These are phyloP conservation scores for Pseudohalonectria lignicola DNA, from an alignment of 2,329 filamentous ascomycete genomes.

Conservation along the genomic window DNA sequence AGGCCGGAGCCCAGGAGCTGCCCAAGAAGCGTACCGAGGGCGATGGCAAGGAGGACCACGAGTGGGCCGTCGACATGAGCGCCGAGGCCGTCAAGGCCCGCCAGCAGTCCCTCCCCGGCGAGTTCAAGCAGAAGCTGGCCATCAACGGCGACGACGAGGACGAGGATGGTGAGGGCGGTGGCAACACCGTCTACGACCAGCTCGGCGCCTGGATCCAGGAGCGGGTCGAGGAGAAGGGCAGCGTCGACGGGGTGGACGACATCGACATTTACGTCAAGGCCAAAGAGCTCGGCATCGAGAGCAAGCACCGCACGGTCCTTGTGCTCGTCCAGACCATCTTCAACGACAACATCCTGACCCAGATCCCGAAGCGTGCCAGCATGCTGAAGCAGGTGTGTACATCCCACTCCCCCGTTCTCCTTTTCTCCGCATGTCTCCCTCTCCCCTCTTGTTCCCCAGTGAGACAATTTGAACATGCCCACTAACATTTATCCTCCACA, in stretches of 20 bases:
- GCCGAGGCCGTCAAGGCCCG: slow-evolving; percentile 91
- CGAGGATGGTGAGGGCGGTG: slow-evolving; percentile 66
- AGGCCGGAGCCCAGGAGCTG: slow-evolving; percentile 41
- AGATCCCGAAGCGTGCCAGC: slow-evolving; percentile 71
- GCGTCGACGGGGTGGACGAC: slow-evolving; percentile 71
- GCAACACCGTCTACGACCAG: slow-evolving; percentile 72
- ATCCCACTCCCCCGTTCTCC: background rate
- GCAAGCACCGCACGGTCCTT: slow-evolving; percentile 85
- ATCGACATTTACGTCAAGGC: slow-evolving; percentile 93
- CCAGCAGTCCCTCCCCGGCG: slow-evolving; percentile 82
- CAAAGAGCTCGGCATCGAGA: slow-evolving; percentile 88
- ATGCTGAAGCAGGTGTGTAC: slow-evolving; percentile 75
- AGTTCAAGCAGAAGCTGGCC: slow-evolving; percentile 86
- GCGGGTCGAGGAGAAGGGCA: slow-evolving; percentile 59
- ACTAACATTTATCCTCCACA: slow-evolving; percentile 16
- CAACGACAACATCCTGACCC: slow-evolving; percentile 76
- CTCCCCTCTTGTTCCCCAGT: background rate
- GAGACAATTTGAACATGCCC: background rate
- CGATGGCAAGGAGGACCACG: slow-evolving; percentile 69
- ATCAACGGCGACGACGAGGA: slow-evolving; percentile 68
- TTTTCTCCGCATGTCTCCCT: background rate
- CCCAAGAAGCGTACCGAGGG: slow-evolving; percentile 36
- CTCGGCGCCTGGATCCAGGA: slow-evolving; percentile 86
- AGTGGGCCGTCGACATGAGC: slow-evolving; percentile 96
- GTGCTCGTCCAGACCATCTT: slow-evolving; percentile 93